Percentiles rank a stretch among this genome's conserved stretches.
Evolutionary conservation across 768 basidiomycete genomes (phyloP).

Genomic region (Boletus coccyginus): DNA sequence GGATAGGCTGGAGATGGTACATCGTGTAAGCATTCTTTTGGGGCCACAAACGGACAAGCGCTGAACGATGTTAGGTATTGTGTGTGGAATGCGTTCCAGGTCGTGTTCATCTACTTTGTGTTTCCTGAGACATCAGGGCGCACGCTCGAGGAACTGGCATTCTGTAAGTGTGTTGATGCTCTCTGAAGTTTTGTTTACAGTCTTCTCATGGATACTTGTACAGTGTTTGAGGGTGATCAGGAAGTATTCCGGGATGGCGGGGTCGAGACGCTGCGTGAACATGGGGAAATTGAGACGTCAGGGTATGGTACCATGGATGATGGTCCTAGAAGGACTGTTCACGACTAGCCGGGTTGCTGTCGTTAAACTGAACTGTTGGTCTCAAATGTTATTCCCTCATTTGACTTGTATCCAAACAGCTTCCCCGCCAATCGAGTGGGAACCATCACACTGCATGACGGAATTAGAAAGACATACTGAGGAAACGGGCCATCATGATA

Average conservation of each 20-base stretch:
- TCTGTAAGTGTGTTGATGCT: conserved; percentile 4
- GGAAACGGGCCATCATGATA: too few relatives aligned
- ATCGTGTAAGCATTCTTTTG: background rate
- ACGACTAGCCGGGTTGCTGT: background rate
- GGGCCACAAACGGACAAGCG: background rate
- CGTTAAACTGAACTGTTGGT: too few relatives aligned
- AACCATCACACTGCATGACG: too few relatives aligned
- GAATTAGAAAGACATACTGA: too few relatives aligned
- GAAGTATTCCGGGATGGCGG: background rate
- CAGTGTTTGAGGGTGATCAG: conserved; percentile 2
- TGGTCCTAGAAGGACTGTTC: background rate
- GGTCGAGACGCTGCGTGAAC: background rate
- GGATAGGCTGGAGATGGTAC: conserved; percentile 12
- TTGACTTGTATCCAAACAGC: too few relatives aligned
- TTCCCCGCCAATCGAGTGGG: too few relatives aligned
- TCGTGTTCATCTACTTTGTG: conserved; percentile 14
- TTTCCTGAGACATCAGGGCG: conserved; percentile 13
- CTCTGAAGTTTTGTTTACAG: background rate
- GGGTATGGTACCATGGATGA: background rate
- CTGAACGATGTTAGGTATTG: background rate
- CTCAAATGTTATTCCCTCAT: too few relatives aligned
- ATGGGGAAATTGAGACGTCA: background rate
- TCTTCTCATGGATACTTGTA: background rate
- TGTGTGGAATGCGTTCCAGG: conserved; percentile 1
- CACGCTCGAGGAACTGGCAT: conserved; percentile 11